Base-by-base conservation (phyloP, 1,284 basidiomycete genomes). In the Mrakiaceae sp. region DNA sequence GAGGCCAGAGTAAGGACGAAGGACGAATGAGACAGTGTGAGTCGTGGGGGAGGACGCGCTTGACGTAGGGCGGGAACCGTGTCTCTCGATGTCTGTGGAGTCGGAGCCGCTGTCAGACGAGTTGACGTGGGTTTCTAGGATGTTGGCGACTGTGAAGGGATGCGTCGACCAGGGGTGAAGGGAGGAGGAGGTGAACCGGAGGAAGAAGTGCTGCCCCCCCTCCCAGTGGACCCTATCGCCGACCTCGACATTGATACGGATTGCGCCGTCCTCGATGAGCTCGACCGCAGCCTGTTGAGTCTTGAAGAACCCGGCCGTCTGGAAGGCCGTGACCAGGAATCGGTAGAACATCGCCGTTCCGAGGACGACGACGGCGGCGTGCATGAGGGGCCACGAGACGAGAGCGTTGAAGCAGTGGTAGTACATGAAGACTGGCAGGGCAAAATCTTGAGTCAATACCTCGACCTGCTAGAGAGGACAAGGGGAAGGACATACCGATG, bases 361-460 rank as follows among this genome's bases (percentile, higher is more conserved):
- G 5, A 56, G 54, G 40, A 56, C 54, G 54, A 56, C 54, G 40
- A 56, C 54, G 54, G 54, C 40, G 54, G 54, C 54, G 40, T 56
- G 54, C 14, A 56, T 27, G 16, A 56, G 54, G 8, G 54, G 54
- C 54, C 54, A 56, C 9, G 54, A 56, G 27, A 56, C n/a, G 9
- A 56, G 39, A 39, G 39, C n/a, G 39, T 39, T 27, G 39, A 27
- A 56, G 54, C 16, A 39, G 54, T 56, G 54, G 39, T 56, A 56
- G 54, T 56, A 56, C 54, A 56, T 27, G 40, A 56, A 56, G 9
- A 56, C 54, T n/a, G n/a, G n/a, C n/a, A n/a, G n/a, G n/a, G n/a
- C n/a, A n/a, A n/a, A n/a, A n/a, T n/a, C n/a, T n/a, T n/a, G n/a
- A n/a, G n/a, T n/a, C n/a, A n/a, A n/a, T n/a, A n/a, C n/a, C n/a